phyloP scores from a whole-genome alignment of 768 basidiomycete genomes.

The Leccinum barrowsii region DNA sequence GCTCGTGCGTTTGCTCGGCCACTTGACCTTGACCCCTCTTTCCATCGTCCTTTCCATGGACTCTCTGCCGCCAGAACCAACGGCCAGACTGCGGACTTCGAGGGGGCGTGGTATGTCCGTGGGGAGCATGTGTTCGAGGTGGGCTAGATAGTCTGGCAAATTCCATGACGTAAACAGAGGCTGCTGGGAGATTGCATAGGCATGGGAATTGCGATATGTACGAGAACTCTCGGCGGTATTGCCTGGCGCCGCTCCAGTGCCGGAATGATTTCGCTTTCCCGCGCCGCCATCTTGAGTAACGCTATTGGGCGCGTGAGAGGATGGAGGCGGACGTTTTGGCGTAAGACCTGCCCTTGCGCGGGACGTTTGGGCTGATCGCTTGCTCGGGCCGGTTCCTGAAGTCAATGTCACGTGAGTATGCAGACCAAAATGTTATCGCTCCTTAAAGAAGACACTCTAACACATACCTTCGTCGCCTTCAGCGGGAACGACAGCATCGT shows the following conservation, averaged over 20 bases:
- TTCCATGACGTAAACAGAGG: conserved; percentile 83
- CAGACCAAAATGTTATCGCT: conserved; percentile 4
- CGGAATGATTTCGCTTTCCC: conserved; percentile 47
- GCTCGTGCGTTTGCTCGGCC: conserved; percentile 92
- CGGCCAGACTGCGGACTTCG: conserved; percentile 55
- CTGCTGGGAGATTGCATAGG: conserved; percentile 75
- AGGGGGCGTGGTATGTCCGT: conserved; percentile 70
- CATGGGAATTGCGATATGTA: conserved; percentile 76
- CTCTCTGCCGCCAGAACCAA: conserved; percentile 43
- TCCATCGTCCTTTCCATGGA: conserved; percentile 62
- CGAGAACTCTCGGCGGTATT: conserved; percentile 50
- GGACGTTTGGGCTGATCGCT: conserved; percentile 41
- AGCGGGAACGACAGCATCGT: conserved; percentile 25
- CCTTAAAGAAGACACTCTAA: conserved; percentile 7
- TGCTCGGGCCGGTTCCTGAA: conserved; percentile 32
- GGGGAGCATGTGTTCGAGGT: conserved; percentile 82
- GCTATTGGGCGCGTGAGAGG: conserved; percentile 31
- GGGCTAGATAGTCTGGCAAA: conserved; percentile 88
- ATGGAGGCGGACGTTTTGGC: conserved; percentile 30
- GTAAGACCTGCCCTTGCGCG: conserved; percentile 30
- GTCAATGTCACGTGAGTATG: conserved; percentile 37
- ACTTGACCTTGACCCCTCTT: conserved; percentile 84
- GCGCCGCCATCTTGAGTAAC: conserved; percentile 40
- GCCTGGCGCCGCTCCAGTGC: conserved; percentile 33
- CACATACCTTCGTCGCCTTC: conserved; percentile 68